Base-by-base conservation (phyloP, 805 yeast genomes). In the Cyberlindnera petersonii region DNA sequence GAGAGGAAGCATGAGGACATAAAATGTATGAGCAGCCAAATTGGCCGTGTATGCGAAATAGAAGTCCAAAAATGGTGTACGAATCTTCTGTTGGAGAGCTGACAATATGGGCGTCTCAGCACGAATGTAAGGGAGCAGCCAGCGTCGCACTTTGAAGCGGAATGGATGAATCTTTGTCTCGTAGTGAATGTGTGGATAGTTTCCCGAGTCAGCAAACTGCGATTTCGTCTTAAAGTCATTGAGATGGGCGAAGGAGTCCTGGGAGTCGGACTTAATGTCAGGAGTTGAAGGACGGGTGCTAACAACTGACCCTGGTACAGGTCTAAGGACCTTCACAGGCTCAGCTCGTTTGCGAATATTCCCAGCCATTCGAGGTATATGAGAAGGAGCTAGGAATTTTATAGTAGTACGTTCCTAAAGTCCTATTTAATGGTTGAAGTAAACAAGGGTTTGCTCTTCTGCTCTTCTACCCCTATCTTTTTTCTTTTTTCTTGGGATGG, bases 11-110 rank as follows among this genome's bases (percentile, higher is more conserved):
- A 86, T 79, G 34, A 91, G 59, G 34, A 93, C 95, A 59, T 91
- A 91, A 58, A 93, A 93, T 0, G 96, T 86, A 61, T 91, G 98
- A 5, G 95, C 77, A 0, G 96, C 98, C 46, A 93, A 67, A 51
- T 83, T 80, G 14, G 98, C 96, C 4, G 95, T 75, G 69, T 86
- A 77, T 8, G 94, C 83, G 62, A 91, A 91, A 53, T 83, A 93
- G 19, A 68, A 53, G 62, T 89, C 97, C 36, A 80, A 60, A 14
- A 59, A 35, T 2, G 77, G 69, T 26, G 61, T 58, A 41, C 95
- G 67, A 10, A 67, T 52, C 5, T 42, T 33, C 4, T 52, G 37
- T 64, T 91, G 98, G 42, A 86, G 61, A 4, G 48, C 48, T 9
- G 71, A 66, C n/a, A 91, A 59, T 1, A 72, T 42, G 2, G 68